Evolutionary conservation across 2,329 filamentous ascomycete genomes (phyloP), one percentile per base, ranked within the genome.

Genomic region (Claviceps pusilla): DNA sequence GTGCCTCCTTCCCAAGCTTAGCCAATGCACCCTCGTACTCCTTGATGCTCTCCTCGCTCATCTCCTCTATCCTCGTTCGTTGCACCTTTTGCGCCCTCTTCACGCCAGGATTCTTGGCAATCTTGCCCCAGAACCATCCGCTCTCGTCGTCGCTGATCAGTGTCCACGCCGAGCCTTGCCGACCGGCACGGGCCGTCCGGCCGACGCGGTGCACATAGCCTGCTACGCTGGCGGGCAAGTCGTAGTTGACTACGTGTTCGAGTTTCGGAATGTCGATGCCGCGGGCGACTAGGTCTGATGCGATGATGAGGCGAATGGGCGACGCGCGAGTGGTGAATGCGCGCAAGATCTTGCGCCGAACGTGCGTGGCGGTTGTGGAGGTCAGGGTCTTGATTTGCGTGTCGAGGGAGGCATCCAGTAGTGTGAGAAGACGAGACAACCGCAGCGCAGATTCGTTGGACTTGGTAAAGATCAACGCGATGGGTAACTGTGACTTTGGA

Each of bases 201-300:
- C 93, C 91, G 1, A 96, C 89, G 45, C 93, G 84, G 67, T 97
- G 93, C 4, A 97, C 83, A 62, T 97, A 97, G 29, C 83, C 85
- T 6, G 85, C 86, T 39, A 89, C 73, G 63, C 84, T 90, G 4
- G 82, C 78, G 0, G 91, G 91, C 52, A 96, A 77, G 66, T 96
- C 91, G 73, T 97, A 97, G 71, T 95, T 96, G 69, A 97, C 75
- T 49, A 97, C 89, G 64, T 95, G 87, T 41, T 83, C 82, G 49
- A 97, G 78, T 49, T 80, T 77, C 0, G 82, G 80, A 12, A 95
- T 76, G 67, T 97, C 91, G 31, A 97, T 82, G 62, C 91, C 93
- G 58, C 91, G 86, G 2, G 89, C 88, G 1, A 93, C 88, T n/a
- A 94, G 84, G 66, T 97, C 91, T 0, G 93, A 95, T 0, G 90